Conservation (phyloP, 345 rosid genomes). For the Eutrema japonicum region DNA sequence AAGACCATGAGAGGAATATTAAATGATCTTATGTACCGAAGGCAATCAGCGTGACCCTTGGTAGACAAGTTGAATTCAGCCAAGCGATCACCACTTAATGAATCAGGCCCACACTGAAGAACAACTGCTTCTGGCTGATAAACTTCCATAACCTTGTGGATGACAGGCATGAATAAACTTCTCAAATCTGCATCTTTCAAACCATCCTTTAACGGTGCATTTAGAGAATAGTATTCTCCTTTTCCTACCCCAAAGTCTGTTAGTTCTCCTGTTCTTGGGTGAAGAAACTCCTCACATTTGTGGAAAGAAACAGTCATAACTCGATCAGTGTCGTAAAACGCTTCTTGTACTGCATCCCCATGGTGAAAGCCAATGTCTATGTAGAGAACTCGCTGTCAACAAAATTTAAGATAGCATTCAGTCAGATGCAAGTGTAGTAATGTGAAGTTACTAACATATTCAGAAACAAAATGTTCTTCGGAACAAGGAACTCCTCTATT, state of each 20-base stretch:
- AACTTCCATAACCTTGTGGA: constrained; percentile 77
- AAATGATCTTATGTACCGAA: constrained; percentile 70
- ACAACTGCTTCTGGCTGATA: constrained; percentile 93
- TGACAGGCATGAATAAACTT: constrained; percentile 64
- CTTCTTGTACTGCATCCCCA: constrained; percentile 82
- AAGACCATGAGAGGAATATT: constrained; percentile 87
- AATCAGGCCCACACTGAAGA: constrained; percentile 87
- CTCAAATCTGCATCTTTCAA: constrained; percentile 69
- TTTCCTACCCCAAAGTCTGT: constrained; percentile 42
- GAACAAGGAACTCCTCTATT: too few relatives aligned
- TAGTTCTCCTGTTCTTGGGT: constrained; percentile 74
- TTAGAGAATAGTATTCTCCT: constrained; percentile 57
- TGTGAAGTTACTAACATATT: neutral
- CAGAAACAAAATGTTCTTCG: too few relatives aligned
- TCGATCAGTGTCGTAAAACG: constrained; percentile 80
- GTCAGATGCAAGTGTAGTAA: neutral
- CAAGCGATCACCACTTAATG: constrained; percentile 72
- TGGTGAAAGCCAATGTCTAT: constrained; percentile 85
- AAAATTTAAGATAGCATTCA: constrained; percentile 27
- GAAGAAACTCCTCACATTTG: constrained; percentile 42
- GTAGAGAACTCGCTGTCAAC: constrained; percentile 73
- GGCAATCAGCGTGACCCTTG: constrained; percentile 80
- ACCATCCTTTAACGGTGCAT: constrained; percentile 80
- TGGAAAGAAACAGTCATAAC: constrained; percentile 93
- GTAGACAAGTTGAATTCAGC: constrained; percentile 78